Evolutionary conservation across 352 stramenopile genomes (phyloP).

Genomic region (Globisporangium echinulatum): DNA sequence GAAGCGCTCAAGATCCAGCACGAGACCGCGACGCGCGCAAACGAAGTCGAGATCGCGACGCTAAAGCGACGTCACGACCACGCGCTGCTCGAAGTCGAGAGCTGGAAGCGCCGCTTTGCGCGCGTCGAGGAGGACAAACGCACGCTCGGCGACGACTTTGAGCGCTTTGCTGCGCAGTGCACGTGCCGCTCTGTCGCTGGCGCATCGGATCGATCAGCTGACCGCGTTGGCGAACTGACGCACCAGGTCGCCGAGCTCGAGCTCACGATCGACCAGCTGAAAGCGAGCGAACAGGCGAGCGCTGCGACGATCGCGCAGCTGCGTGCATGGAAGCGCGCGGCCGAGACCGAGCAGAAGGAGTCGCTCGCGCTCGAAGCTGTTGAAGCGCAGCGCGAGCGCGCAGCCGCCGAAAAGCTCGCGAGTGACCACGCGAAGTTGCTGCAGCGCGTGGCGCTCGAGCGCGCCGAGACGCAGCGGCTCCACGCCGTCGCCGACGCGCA

Average conservation of each 20-base stretch:
- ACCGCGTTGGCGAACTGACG: constrained; percentile 19
- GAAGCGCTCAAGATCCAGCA: constrained; percentile 64
- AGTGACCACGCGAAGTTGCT: constrained; percentile 23
- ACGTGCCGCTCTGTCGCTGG: constrained; percentile 24
- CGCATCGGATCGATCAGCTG: neutral
- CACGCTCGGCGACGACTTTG: constrained; percentile 43
- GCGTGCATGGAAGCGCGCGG: constrained; percentile 38
- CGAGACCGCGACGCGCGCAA: constrained; percentile 55
- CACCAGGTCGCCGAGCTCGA: constrained; percentile 33
- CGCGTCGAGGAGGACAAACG: constrained; percentile 61
- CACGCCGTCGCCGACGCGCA: neutral
- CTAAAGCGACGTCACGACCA: constrained; percentile 57
- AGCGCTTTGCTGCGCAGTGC: constrained; percentile 41
- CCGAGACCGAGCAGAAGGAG: constrained; percentile 37
- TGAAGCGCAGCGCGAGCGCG: constrained; percentile 32
- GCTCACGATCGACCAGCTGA: constrained; percentile 24
- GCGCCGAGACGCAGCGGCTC: constrained; percentile 20
- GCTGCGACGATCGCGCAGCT: constrained; percentile 32
- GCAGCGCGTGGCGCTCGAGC: constrained; percentile 20
- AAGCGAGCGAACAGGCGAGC: constrained; percentile 28
- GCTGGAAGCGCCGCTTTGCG: constrained; percentile 62
- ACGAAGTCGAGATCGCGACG: constrained; percentile 51
- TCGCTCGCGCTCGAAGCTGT: constrained; percentile 25
- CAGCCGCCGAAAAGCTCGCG: constrained; percentile 39
- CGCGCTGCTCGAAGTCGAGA: constrained; percentile 53